Conservation (phyloP, 768 basidiomycete genomes). For the Saitozyma sp. region DNA sequence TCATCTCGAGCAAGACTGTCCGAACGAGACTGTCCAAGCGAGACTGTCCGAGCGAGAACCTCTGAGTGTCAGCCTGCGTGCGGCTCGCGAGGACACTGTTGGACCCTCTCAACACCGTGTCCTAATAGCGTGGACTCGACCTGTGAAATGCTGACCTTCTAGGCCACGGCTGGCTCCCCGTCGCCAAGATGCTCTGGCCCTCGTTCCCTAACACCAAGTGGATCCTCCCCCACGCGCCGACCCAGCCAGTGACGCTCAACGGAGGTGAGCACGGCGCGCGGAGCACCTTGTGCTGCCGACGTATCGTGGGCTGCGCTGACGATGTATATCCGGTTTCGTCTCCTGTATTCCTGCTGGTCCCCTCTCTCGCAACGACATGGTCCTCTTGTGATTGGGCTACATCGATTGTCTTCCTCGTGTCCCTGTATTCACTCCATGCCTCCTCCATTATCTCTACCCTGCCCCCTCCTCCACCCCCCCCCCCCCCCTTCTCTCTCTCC, state of each 20-base stretch:
- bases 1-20: not conserved
- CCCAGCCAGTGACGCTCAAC: conserved; percentile 71
- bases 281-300: not conserved
- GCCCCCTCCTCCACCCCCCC: too few relatives aligned
- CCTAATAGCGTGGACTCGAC: too few relatives aligned
- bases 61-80: not conserved
- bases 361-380: conserved; percentile 59
- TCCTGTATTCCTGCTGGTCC: not conserved
- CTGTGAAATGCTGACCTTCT: conserved; percentile 17
- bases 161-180: conserved; percentile 73
- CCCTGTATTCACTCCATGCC: too few relatives aligned
- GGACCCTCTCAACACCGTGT: too few relatives aligned
- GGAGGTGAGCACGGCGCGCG: conserved; percentile 60
- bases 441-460: too few relatives aligned
- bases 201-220: conserved; percentile 77
- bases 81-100: not conserved
- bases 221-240: conserved; percentile 78
- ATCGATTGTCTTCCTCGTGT: too few relatives aligned
- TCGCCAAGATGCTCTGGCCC: conserved; percentile 67
- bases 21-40: too few relatives aligned
- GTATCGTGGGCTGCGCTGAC: not conserved
- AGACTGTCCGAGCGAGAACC: not conserved
- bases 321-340: too few relatives aligned
- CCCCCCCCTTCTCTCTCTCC: too few relatives aligned
- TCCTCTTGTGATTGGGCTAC: too few relatives aligned